phyloP scores from a whole-genome alignment of 441 rosid species.

The Jatropha multifida region DNA sequence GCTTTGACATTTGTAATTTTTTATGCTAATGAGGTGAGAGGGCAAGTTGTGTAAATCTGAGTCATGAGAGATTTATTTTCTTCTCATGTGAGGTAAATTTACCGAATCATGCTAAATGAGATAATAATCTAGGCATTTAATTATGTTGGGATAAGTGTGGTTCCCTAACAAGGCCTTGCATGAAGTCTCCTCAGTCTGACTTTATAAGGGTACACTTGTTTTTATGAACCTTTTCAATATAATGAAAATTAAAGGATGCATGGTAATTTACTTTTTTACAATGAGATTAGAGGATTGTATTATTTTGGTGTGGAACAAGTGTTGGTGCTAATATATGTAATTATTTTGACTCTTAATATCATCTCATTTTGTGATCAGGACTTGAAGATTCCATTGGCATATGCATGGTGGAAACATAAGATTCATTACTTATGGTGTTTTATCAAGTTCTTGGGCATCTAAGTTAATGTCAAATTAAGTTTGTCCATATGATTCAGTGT shows the following conservation, averaged over 20 bases:
- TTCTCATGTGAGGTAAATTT: neutral
- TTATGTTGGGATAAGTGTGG: neutral
- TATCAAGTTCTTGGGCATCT: neutral
- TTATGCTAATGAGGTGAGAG: neutral
- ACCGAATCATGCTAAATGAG: neutral
- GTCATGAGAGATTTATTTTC: neutral
- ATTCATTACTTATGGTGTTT: neutral
- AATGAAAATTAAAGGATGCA: neutral
- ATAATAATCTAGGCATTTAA: slow-evolving; percentile 10
- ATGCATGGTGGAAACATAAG: neutral
- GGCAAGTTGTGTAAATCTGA: neutral
- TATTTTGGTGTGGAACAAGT: slow-evolving; percentile 5
- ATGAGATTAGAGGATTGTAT: neutral
- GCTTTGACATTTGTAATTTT: neutral
- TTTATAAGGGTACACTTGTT: neutral
- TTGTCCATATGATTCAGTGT: neutral
- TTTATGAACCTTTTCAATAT: neutral
- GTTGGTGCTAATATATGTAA: neutral
- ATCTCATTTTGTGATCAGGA: neutral
- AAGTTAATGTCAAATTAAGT: neutral
- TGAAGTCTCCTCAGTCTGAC: neutral
- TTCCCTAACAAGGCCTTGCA: neutral
- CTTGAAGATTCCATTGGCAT: neutral
- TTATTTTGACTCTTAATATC: neutral
- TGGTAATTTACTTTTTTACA: neutral